Conservation (phyloP, 805 yeast species). For the Hanseniaspora osmophila region DNA sequence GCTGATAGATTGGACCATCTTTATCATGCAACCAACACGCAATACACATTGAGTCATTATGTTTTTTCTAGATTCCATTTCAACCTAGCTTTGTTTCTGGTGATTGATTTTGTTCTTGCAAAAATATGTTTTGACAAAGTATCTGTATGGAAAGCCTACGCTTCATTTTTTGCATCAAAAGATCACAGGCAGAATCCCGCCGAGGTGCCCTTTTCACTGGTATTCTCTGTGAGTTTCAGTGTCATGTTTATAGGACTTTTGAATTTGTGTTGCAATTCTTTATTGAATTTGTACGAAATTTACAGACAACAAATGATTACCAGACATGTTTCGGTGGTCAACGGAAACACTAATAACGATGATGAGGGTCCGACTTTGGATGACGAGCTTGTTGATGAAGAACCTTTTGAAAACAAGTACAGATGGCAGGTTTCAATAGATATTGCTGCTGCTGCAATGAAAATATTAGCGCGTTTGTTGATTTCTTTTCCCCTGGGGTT, state of each 20-base stretch:
- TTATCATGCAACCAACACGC: slow-evolving; percentile 29
- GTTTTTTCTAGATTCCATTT: slow-evolving; percentile 28
- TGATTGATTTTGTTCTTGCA: slow-evolving; percentile 39
- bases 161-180: slow-evolving; percentile 15
- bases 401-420: slow-evolving; percentile 59
- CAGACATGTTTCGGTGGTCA: neutral
- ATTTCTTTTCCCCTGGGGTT: slow-evolving; percentile 32
- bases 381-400: slow-evolving; percentile 32
- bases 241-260: slow-evolving; percentile 43
- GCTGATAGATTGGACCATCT: slow-evolving; percentile 33
- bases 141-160: slow-evolving; percentile 15
- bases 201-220: slow-evolving; percentile 40
- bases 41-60: slow-evolving; percentile 19
- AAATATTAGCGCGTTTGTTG: slow-evolving; percentile 32
- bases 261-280: slow-evolving; percentile 12
- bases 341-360: slow-evolving; percentile 1
- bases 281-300: slow-evolving; percentile 39
- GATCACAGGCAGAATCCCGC: slow-evolving; percentile 3
- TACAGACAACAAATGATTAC: slow-evolving; percentile 6
- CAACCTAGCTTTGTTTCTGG: slow-evolving; percentile 30
- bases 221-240: slow-evolving; percentile 68
- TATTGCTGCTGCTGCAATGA: slow-evolving; percentile 34
- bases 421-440: slow-evolving; percentile 45
- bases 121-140: slow-evolving; percentile 36
- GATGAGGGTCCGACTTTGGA: slow-evolving; percentile 4